Evolutionary conservation across 495 filamentous ascomycete species (phyloP), one percentile per base, ranked within the genome.

Genomic region (Pyrenopolyporus hunteri): DNA sequence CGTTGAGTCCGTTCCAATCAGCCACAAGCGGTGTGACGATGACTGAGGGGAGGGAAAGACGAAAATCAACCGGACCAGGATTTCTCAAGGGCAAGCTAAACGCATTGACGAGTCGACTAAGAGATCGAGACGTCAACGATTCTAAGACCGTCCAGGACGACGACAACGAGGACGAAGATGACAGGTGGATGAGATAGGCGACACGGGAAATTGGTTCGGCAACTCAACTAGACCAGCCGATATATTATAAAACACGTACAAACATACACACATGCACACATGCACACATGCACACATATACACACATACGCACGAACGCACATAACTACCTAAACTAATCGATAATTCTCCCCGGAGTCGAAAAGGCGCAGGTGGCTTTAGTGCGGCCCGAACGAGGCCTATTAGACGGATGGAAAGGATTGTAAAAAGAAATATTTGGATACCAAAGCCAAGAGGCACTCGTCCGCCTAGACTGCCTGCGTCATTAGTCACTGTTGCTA

Each of bases 81-180:
- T 75, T 74, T 42, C 54, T 80, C 6, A 70, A 70, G 33, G 76
- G 76, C 8, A 78, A 73, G 55, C 17, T 80, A 3, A 74, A 59
- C 25, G 74, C 73, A 7, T 42, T 80, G 14, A 70, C 71, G 8
- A 66, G 68, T 26, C 60, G 76, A 28, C 50, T 76, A 22, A 76
- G 68, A 53, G 69, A 78, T 23, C 60, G 72, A 17, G 73, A 77
- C 17, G 67, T 39, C 46, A 57, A 31, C 28, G 66, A 71, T 35
- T 10, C 58, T 10, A 71, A 50, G 35, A 48, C 23, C 26, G 7
- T 14, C 39, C 32, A 49, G 47, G 60, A 58, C 8, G 57, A 57
- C 19, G 59, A 66, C 8, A 31, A 55, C 13, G 59, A 68, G 9
- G 39, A 42, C 35, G 54, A 61, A 33, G 64, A 53, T 36, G 64